Evolutionary conservation across 108 stramenopile species (phyloP), one percentile per base, ranked within the genome.

Genomic region (Discostella pseudostelligera): DNA sequence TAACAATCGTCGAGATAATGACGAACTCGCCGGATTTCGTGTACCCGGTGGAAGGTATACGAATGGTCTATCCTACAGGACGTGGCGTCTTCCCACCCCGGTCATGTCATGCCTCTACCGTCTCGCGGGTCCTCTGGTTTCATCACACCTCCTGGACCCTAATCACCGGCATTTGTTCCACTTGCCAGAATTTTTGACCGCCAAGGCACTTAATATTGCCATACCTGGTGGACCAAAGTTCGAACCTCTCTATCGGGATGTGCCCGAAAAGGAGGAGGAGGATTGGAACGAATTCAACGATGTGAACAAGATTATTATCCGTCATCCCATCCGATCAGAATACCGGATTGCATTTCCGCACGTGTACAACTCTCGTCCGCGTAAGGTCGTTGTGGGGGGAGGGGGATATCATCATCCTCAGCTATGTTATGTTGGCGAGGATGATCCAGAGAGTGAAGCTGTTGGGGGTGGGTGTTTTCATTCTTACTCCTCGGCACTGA

Each of bases 211-310:
- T 17, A 99, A 99, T 76, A 80, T 94, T 19, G 97, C 97, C 39
- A 98, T 99, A 68, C 97, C 97, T 9, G 99, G 99, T n/a, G 99
- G 99, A 19, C 97, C 99, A 22, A 97, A 96, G 81, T 99, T 99
- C 69, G 99, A 99, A 72, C 99, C 99, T 1, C 84, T 99, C 21
- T 98, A 88, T 74, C 89, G 96, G 14, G 97, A 97, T 81, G 91
- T 88, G n/a, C 83, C 86, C 37, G 91, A 90, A 29, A 76, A 84
- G 25, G 94, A 96, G 48, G 97, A 98, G 56, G 96, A 98, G 66
- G 99, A 99, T 79, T 99, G 99, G 99, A 98, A 98, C 75, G 99
- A 99, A 70, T 99, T 99, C 83, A 99, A 99, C 78, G 99, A 99
- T 83, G 95, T 99, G 67, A 88, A 96, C 80, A 98, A 98, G 74